These are phyloP conservation scores for Cladosporium cucumerinum DNA, from an alignment of 2,329 filamentous ascomycete species.

Conservation along the genomic window DNA sequence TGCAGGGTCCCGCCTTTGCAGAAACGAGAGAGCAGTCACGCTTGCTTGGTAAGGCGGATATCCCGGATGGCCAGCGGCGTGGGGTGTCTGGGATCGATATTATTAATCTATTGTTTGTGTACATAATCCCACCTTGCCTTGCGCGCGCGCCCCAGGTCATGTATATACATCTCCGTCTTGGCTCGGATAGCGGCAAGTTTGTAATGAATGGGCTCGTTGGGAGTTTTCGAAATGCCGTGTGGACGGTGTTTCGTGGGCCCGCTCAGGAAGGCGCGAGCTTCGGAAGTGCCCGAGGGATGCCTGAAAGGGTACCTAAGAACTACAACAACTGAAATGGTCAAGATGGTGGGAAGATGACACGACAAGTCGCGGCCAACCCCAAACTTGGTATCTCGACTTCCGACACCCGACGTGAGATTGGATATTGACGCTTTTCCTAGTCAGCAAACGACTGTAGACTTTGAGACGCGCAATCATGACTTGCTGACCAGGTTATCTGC, in stretches of 20 bases:
- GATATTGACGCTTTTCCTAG: too few species aligned
- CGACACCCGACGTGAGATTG: too few species aligned
- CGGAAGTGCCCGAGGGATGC: background rate
- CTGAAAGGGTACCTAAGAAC: too few species aligned
- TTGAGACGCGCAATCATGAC: background rate
- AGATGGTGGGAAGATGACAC: background rate
- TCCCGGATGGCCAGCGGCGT: background rate
- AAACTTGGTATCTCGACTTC: background rate
- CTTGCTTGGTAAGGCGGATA: conserved; percentile 1
- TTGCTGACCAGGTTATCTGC: background rate
- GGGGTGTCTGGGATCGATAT: background rate
- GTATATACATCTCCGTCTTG: background rate
- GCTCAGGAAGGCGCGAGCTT: background rate
- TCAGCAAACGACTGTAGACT: background rate
- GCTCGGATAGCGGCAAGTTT: background rate
- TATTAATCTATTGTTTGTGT: background rate
- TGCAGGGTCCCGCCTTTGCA: background rate
- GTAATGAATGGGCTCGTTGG: too few species aligned
- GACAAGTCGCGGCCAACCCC: background rate
- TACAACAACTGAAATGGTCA: too few species aligned
- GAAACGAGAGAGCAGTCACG: background rate
- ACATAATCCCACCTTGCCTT: background rate
- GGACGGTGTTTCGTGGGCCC: background rate
- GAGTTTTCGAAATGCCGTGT: background rate
- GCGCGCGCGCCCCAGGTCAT: too few species aligned